phyloP scores from a whole-genome alignment of 148 eudicot species.

The Selenicereus undatus region DNA sequence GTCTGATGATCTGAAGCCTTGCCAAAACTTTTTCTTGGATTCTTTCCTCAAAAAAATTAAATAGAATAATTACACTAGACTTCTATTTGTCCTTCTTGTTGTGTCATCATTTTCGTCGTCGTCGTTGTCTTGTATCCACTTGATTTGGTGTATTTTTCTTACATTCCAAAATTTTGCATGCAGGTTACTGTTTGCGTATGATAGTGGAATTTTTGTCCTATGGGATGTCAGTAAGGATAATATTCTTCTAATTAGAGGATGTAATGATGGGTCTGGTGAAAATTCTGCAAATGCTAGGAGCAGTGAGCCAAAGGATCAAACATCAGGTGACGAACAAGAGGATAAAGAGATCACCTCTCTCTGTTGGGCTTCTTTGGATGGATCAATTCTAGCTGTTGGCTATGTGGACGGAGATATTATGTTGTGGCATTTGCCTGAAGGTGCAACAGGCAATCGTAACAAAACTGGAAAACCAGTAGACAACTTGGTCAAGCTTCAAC shows the following conservation, averaged over 20 bases:
- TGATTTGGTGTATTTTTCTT: neutral
- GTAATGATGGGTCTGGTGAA: conserved; percentile 36
- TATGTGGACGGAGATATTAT: conserved; percentile 94
- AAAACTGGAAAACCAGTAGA: conserved; percentile 43
- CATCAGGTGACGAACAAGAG: conserved; percentile 39
- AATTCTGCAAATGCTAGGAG: conserved; percentile 30
- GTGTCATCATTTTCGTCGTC: too few relatives aligned
- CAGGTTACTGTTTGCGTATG: conserved; percentile 84
- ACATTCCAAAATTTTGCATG: conserved; percentile 19
- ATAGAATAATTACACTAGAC: too few relatives aligned
- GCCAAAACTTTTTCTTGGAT: too few relatives aligned
- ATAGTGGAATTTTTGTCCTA: conserved; percentile 70
- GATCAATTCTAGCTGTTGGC: conserved; percentile 87
- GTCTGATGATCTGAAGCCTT: too few relatives aligned
- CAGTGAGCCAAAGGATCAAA: conserved; percentile 32
- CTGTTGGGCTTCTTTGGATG: conserved; percentile 95
- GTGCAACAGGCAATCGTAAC: conserved; percentile 36
- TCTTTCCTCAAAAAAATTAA: too few relatives aligned
- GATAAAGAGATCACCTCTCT: conserved; percentile 86
- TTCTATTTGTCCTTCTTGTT: too few relatives aligned
- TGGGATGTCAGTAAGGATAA: conserved; percentile 78
- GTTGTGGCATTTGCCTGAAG: conserved; percentile 64
- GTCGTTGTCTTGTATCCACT: neutral
- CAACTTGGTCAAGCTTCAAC: conserved; percentile 62
- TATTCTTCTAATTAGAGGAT: conserved; percentile 58